A percentile compares a stretch with the other conserved stretches of the same genome.
Conservation (phyloP, 345 rosid species). For the Streptanthus diversifolius region DNA sequence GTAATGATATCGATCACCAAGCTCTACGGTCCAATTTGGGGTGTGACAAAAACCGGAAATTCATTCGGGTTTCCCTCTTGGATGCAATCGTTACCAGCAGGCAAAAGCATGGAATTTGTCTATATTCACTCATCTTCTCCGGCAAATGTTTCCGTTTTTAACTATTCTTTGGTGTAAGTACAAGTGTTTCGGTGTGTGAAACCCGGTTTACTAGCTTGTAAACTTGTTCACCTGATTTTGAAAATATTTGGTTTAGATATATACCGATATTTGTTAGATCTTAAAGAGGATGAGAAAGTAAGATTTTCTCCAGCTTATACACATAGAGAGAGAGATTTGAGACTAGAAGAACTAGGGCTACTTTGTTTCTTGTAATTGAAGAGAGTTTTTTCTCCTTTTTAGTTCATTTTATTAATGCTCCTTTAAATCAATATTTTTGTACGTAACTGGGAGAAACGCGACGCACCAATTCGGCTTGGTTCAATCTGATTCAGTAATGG, state of each 20-base stretch:
- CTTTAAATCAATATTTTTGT: not conserved
- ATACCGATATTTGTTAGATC: not conserved
- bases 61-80: conserved; percentile 68
- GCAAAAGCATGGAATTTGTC: conserved; percentile 76
- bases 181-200: not conserved
- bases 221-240: conserved; percentile 17
- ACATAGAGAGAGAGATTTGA: not conserved
- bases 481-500: not conserved
- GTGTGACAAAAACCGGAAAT: conserved; percentile 51
- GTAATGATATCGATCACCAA: conserved; percentile 63
- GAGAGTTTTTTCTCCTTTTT: not conserved
- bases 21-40: conserved; percentile 93
- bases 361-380: not conserved
- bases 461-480: not conserved
- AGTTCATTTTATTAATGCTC: not conserved
- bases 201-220: conserved; percentile 32
- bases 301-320: conserved; percentile 5
- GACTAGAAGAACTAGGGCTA: not conserved
- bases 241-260: not conserved
- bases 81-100: conserved; percentile 60
- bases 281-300: conserved; percentile 5
- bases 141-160: conserved; percentile 63
- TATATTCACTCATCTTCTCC: conserved; percentile 76
- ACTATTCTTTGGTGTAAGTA: conserved; percentile 57
- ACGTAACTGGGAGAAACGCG: not conserved